A percentile compares a stretch with the other conserved stretches of the same genome.
Conservation (phyloP, 805 yeast genomes). For the Yamadazyma tumulicola region DNA sequence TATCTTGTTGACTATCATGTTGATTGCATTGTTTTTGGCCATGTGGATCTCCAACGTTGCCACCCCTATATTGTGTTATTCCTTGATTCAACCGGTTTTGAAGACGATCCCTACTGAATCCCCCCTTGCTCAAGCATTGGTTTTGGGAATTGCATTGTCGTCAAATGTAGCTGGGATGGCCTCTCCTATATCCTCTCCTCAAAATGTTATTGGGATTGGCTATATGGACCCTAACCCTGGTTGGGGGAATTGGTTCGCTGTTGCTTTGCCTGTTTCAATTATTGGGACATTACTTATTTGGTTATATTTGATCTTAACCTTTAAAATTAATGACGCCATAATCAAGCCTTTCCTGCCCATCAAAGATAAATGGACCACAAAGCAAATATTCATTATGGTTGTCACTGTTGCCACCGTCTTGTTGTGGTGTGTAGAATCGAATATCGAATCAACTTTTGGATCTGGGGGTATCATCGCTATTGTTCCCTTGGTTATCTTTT, state of each 20-base stretch:
- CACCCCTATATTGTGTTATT: conserved; percentile 89
- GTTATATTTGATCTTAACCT: conserved; percentile 64
- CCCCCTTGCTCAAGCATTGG: conserved; percentile 75
- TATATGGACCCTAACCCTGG: conserved; percentile 79
- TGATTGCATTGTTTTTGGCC: conserved; percentile 77
- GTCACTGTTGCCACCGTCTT: conserved; percentile 44
- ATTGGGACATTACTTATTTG: conserved; percentile 66
- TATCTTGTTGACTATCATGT: conserved; percentile 77
- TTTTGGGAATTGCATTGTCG: conserved; percentile 89
- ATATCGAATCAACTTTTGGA: conserved; percentile 42
- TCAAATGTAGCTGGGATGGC: conserved; percentile 96
- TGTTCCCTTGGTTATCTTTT: conserved; percentile 46
- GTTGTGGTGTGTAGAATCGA: conserved; percentile 47
- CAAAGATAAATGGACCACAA: conserved; percentile 40
- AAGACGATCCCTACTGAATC: conserved; percentile 79
- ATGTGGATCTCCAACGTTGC: conserved; percentile 98
- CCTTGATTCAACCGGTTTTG: conserved; percentile 85
- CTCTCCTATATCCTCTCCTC: conserved; percentile 96
- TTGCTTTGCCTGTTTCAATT: conserved; percentile 76
- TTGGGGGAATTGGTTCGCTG: conserved; percentile 93
- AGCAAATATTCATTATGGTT: conserved; percentile 40
- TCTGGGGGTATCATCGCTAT: conserved; percentile 47
- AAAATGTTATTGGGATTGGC: conserved; percentile 86
- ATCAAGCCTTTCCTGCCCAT: conserved; percentile 48
- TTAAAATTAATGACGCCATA: conserved; percentile 47